Percentiles rank a stretch among this genome's conserved stretches.
Evolutionary conservation across 306 rosid species (phyloP).

Genomic region (Sindora glabra): DNA sequence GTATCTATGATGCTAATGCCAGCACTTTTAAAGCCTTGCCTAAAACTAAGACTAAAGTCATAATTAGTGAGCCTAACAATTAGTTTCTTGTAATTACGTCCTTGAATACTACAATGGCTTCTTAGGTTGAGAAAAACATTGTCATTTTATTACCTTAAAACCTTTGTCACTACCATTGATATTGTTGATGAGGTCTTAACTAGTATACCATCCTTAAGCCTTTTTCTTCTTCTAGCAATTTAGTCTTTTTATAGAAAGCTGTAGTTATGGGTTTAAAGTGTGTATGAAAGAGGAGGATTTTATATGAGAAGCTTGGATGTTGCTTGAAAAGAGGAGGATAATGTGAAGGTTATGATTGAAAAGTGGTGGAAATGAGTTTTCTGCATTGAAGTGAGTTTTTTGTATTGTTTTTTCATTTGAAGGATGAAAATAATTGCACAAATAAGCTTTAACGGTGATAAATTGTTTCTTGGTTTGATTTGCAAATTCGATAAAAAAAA

Average conservation of each 20-base stretch:
- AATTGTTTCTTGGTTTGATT: too few relatives aligned
- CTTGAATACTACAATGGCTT: slow-evolving; percentile 63
- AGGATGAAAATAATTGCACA: too few relatives aligned
- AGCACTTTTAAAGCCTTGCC: slow-evolving; percentile 56
- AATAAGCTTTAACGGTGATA: too few relatives aligned
- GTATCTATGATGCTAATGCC: slow-evolving; percentile 75
- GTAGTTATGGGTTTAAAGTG: too few relatives aligned
- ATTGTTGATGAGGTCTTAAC: slow-evolving; percentile 90
- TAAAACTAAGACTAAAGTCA: slow-evolving; percentile 50
- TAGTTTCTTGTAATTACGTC: slow-evolving; percentile 79
- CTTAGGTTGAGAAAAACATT: slow-evolving; percentile 65
- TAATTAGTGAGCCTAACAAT: slow-evolving; percentile 72
- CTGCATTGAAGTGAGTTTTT: too few relatives aligned
- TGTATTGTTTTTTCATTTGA: too few relatives aligned
- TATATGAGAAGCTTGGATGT: too few relatives aligned
- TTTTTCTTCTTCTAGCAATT: slow-evolving; percentile 62
- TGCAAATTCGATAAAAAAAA: too few relatives aligned
- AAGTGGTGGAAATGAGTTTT: too few relatives aligned
- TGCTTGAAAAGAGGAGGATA: too few relatives aligned
- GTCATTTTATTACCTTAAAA: slow-evolving; percentile 51
- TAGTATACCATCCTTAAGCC: slow-evolving; percentile 58
- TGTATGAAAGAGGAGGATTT: too few relatives aligned
- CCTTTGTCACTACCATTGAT: slow-evolving; percentile 53
- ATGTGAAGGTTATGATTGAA: too few relatives aligned
- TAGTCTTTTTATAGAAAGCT: slow-evolving; percentile 54